phyloP scores from a whole-genome alignment of 1,139 yeast genomes.

The Suhomyces chickasaworum region DNA sequence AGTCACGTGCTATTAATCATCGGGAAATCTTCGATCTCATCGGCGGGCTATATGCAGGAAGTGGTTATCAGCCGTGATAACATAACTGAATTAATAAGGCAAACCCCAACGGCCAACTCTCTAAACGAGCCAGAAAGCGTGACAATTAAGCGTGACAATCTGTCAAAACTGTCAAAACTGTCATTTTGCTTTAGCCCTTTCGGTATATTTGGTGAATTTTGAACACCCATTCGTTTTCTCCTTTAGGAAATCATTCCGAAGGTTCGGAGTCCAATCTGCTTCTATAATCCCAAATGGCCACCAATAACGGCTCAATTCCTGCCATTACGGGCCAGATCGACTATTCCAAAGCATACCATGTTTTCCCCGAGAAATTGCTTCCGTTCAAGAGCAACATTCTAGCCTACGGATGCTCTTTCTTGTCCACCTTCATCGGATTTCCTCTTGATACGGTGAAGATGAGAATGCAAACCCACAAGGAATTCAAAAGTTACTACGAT shows the following conservation, averaged over 20 bases:
- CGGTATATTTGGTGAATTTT: no score
- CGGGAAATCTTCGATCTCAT: not conserved
- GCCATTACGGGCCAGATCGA: constrained; percentile 49
- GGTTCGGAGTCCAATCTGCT: not conserved
- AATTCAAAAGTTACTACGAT: constrained; percentile 56
- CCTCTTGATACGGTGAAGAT: constrained; percentile 87
- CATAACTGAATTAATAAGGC: not conserved
- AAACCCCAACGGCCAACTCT: not conserved
- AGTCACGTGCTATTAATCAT: not conserved
- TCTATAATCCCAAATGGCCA: not conserved
- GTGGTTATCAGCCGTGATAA: not conserved
- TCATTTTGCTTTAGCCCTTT: no score
- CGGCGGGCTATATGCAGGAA: not conserved
- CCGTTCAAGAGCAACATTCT: constrained; percentile 62
- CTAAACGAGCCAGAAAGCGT: no score
- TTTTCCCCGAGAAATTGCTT: constrained; percentile 51
- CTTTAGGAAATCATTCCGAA: not conserved
- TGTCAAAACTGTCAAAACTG: no score
- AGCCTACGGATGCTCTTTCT: constrained; percentile 66
- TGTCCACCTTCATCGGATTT: constrained; percentile 73
- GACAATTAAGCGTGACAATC: not conserved
- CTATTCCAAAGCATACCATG: constrained; percentile 39
- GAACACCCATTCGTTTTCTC: no score
- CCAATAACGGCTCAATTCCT: constrained; percentile 31
- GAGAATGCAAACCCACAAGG: constrained; percentile 74